A percentile compares a stretch with the other conserved stretches of the same genome.
phyloP scores from a whole-genome alignment of 176 grass and related monocot genomes.

The Cenchrus fungigraminus region DNA sequence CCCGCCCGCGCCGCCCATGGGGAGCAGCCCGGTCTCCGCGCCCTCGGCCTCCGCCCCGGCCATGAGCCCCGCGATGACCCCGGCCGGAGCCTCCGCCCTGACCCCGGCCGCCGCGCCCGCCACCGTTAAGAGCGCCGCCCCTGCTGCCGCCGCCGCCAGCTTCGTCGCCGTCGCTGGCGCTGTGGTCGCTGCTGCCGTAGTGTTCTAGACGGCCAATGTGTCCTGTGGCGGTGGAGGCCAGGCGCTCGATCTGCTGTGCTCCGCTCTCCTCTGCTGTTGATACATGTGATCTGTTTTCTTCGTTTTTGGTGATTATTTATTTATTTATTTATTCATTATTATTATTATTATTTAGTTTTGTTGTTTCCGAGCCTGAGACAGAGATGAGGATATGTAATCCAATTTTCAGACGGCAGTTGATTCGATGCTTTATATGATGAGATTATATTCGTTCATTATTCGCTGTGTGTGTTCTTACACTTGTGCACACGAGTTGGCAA shows the following conservation, averaged over 20 bases:
- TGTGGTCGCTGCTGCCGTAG: background rate
- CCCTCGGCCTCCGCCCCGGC: conserved; percentile 4
- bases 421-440: background rate
- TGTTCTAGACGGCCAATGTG: conserved; percentile 36
- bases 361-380: background rate
- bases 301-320: conserved; percentile 13
- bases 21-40: background rate
- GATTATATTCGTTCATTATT: background rate
- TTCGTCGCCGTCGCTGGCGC: conserved; percentile 29
- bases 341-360: background rate
- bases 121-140: background rate
- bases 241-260: background rate
- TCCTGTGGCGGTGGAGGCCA: background rate
- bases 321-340: background rate
- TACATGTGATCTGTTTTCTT: conserved; percentile 6
- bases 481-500: background rate
- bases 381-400: conserved; percentile 32
- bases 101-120: conserved; percentile 12
- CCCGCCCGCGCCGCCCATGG: conserved; percentile 8
- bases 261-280: conserved; percentile 22
- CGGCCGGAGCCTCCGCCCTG: background rate
- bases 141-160: background rate
- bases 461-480: background rate
- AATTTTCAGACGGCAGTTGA: background rate
- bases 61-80: conserved; percentile 9